Evolutionary conservation across 495 filamentous ascomycete genomes (phyloP).

Genomic region (Penicillium turbatum): DNA sequence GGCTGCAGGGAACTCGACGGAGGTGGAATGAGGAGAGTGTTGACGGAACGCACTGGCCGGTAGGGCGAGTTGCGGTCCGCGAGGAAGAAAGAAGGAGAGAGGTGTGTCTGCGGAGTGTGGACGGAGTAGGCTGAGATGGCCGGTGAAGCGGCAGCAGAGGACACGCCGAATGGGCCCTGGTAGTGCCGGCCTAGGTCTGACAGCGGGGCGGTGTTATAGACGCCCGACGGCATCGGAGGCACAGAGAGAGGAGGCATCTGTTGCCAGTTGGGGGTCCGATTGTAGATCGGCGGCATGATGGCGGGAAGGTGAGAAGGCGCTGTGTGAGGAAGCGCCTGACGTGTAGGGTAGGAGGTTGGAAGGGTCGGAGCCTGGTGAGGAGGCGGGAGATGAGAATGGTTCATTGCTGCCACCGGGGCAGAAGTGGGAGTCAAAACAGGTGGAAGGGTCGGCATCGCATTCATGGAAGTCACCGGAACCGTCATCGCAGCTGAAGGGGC

Average conservation of each 20-base stretch:
- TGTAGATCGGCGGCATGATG: conserved; percentile 60
- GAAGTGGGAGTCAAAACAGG: conserved; percentile 36
- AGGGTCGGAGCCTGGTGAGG: conserved; percentile 53
- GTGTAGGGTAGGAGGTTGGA: conserved; percentile 34
- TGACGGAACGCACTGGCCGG: conserved; percentile 81
- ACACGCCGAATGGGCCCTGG: conserved; percentile 34
- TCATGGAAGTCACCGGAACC: conserved; percentile 27
- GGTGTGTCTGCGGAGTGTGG: conserved; percentile 48
- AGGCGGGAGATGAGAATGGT: conserved; percentile 52
- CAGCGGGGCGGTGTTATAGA: conserved; percentile 50
- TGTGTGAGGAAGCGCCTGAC: conserved; percentile 40
- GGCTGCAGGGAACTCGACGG: conserved; percentile 75
- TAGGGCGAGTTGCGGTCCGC: conserved; percentile 78
- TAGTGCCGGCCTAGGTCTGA: conserved; percentile 44
- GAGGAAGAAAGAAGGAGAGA: conserved; percentile 61
- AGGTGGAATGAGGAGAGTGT: conserved; percentile 84
- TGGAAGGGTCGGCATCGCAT: conserved; percentile 36
- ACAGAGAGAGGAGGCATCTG: conserved; percentile 43
- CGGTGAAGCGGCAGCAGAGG: conserved; percentile 39
- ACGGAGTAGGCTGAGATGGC: conserved; percentile 40
- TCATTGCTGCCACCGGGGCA: conserved; percentile 29
- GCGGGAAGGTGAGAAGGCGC: conserved; percentile 52
- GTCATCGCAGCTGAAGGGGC: conserved; percentile 31
- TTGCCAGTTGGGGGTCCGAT: conserved; percentile 44
- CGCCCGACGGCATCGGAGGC: conserved; percentile 29